Base-by-base conservation (phyloP, 2,329 filamentous ascomycete species). In the Zopfia rhizophila region DNA sequence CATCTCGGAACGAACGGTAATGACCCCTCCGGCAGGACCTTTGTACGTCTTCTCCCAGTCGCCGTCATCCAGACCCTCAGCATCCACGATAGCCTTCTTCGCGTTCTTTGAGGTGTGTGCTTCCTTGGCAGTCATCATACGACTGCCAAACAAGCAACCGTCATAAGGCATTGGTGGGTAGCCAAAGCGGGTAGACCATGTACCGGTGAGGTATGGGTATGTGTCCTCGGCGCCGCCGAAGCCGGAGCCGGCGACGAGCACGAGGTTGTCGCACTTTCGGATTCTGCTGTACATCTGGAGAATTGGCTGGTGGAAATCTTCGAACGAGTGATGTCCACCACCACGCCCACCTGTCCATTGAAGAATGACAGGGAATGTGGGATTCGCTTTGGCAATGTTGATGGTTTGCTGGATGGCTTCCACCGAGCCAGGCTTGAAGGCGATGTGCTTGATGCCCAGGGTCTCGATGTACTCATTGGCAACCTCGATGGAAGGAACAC, bases 1-100 rank as follows among this genome's bases (percentile, higher is more conserved):
- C 95, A 99, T 99, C 76, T 99, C 94, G 1, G 94, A 99, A 55
- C 91, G 86, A 36, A 99, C 94, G 19, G 94, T 99, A 63, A 99
- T 93, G 54, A 99, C 86, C 70, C 94, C 94, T 63, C 94, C 94
- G 45, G 92, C 89, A 18, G 91, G 82, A 13, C 90, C 90, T 77
- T 71, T 74, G 65, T 78, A 78, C 1, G 75, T 77, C 55, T 72
- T 72, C 56, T 76, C 73, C 76, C 76, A 78, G 1, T 76, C 72
- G 14, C 57, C 55, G 39, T 78, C 74, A 7, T 72, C 67, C 6
- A 77, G 61, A 46, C 76, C 76, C 2, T 56, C 61, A 4, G 76
- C 70, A 35, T 75, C 69, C 7, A 74, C 72, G 39, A 79, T 78
- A 4, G 73, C 72, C 41, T 74, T 61, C 55, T 78, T 78, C 4